Conservation (phyloP, 177 flowering plant genomes). For the Vitis hybrid region DNA sequence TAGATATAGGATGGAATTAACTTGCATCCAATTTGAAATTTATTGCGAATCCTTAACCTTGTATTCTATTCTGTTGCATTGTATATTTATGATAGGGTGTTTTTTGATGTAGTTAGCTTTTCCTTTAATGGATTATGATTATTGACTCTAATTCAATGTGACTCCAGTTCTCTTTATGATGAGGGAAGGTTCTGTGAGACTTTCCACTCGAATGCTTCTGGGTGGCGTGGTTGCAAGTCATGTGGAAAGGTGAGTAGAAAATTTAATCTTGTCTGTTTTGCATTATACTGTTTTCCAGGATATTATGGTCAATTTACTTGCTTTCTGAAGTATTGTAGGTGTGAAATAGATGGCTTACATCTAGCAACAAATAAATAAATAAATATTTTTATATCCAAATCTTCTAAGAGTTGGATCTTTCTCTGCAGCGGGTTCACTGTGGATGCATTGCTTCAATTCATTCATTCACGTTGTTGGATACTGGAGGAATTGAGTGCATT, state of each 20-base stretch:
- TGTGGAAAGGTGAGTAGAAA: constrained; percentile 74
- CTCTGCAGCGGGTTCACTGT: constrained; percentile 82
- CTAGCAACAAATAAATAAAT: too few species aligned
- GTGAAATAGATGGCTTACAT: too few species aligned
- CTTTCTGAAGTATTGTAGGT: neutral
- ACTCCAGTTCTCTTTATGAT: constrained; percentile 61
- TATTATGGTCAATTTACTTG: constrained; percentile 1
- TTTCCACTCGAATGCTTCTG: constrained; percentile 67
- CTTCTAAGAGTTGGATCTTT: constrained; percentile 9
- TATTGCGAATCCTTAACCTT: too few species aligned
- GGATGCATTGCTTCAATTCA: constrained; percentile 84
- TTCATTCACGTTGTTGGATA: constrained; percentile 61
- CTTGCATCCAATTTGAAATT: too few species aligned
- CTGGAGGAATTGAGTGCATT: constrained; percentile 85
- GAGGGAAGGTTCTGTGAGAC: constrained; percentile 74
- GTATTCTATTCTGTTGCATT: neutral
- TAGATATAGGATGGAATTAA: too few species aligned
- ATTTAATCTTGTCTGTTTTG: neutral
- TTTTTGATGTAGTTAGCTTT: neutral
- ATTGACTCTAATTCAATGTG: constrained; percentile 8
- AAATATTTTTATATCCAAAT: neutral
- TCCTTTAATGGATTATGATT: constrained; percentile 5
- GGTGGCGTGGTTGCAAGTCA: constrained; percentile 88
- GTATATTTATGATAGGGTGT: neutral
- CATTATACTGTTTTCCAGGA: neutral